Evolutionary conservation across 768 basidiomycete genomes (phyloP), one percentile per base, ranked within the genome.

Genomic region (Russula foetens): DNA sequence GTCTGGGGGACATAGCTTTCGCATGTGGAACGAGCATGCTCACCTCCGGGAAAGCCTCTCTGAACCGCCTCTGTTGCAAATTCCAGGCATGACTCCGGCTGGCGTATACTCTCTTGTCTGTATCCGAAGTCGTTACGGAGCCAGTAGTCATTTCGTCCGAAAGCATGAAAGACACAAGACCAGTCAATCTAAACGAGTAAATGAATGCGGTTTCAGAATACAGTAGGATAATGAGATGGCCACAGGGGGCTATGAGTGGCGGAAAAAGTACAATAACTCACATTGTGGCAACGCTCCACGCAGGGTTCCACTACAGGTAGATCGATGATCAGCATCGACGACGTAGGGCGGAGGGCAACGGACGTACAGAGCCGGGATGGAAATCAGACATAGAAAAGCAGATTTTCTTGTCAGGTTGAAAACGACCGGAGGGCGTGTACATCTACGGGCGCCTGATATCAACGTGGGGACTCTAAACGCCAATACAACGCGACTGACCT

Each of bases 381-480:
- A 92, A 94, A 72, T 94, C 92, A 4, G 92, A 93, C 93, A 98
- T 97, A 24, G 92, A 96, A 75, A 97, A 96, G 71, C 95, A 98
- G 57, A 98, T 97, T 80, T 94, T 97, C 76, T 84, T 86, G 78
- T 92, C 90, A 23, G 90, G 90, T 66, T 89, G 84, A 74, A 95
- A 95, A 60, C 92, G 84, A 21, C 92, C 92, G 6, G 90, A 91
- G 0, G 92, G 92, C 15, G 92, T 94, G 67, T 85, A 81, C 90
- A 94, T 92, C 92, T 94, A 67, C 23, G 62, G 50, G 48, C 58
- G 45, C 62, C 35, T 58, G 39, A 56, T 46, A 45, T 53, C 29
- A 56, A 59, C 52, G 45, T 54, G 56, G 38, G 24, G 28, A 6
- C 6, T 7, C 0, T 21, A 19, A 44, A 53, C 24, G 47, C 39